Conservation (phyloP, 2,329 filamentous ascomycete genomes). For the Scorias spongiosa region DNA sequence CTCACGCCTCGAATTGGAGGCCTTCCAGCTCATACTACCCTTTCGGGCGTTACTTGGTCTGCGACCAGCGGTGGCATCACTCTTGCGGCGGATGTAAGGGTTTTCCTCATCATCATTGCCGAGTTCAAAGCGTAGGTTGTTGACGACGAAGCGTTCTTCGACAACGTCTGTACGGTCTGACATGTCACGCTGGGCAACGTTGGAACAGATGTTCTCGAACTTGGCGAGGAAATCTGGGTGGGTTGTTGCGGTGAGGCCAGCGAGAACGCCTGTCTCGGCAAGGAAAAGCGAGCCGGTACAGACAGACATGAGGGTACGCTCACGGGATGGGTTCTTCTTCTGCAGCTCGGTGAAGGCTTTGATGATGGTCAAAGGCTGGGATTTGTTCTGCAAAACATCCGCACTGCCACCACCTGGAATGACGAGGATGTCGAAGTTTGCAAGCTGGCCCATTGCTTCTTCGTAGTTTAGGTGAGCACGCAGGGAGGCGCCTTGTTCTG, state of each 20-base stretch:
- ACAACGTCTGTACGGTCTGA: conserved; percentile 69
- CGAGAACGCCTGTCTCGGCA: conserved; percentile 60
- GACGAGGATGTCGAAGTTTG: conserved; percentile 67
- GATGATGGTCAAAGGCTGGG: conserved; percentile 55
- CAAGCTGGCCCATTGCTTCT: conserved; percentile 56
- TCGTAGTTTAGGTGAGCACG: conserved; percentile 63
- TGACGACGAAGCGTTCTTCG: conserved; percentile 76
- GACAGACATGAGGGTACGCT: conserved; percentile 67
- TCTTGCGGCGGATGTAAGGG: conserved; percentile 48
- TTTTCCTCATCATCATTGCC: conserved; percentile 66
- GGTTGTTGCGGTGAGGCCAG: conserved; percentile 66
- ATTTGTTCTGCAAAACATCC: conserved; percentile 50
- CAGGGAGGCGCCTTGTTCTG: conserved; percentile 51
- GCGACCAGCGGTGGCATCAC: conserved; percentile 25
- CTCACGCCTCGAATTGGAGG: conserved; percentile 59
- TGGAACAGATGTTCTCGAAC: conserved; percentile 68
- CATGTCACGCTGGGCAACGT: conserved; percentile 52
- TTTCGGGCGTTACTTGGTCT: conserved; percentile 41
- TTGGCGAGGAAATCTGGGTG: conserved; percentile 68
- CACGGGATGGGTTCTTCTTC: conserved; percentile 60
- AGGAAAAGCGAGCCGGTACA: conserved; percentile 69
- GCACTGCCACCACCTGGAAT: conserved; percentile 57
- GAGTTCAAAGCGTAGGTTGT: conserved; percentile 77
- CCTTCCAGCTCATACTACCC: conserved; percentile 69
- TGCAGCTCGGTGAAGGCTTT: conserved; percentile 64